Base-by-base conservation (phyloP, 2,329 filamentous ascomycete species). In the Aspergillus tubingensis region DNA sequence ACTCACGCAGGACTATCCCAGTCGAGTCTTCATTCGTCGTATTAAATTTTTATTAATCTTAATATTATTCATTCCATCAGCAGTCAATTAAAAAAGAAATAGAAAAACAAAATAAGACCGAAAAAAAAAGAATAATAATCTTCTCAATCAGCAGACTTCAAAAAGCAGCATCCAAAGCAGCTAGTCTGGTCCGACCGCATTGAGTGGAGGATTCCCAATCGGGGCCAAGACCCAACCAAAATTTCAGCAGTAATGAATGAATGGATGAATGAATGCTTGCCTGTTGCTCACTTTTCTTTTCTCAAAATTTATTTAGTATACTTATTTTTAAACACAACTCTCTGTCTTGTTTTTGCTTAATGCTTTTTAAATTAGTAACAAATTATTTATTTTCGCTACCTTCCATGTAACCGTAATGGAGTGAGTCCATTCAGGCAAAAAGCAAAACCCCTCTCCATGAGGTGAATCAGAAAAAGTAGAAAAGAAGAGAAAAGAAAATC, bases 181-280 rank as follows among this genome's bases (percentile, higher is more conserved):
- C 21, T 25, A 25, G 21, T 13, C 32, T 36, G 32, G 32, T 36
- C 21, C 21, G 19, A 25, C 21, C 44, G 21, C 21, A 49, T 49
- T 7, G 25, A 50, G 47, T 49, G 44, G 23, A 27, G 23, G 19
- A 15, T 15, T 32, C 25, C 47, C 13, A 50, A 50, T 50, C 27
- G 47, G 47, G 47, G 47, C 25, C 25, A 50, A 30, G 25, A 5
- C 47, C 47, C 47, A 27, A 30, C 47, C 47, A 10, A 30, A 30
- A 30, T 50, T 50, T 50, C 27, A 50, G 47, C 25, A 30, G 47
- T 32, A 36, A 50, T 50, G 47, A 41, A 32, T 38, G 51, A 54
- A 5, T 17, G 51, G 11, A 50, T 50, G 47, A 27, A 32, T 38
- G 51, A 54, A 8, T 17, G 51, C 7, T n/a, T 27, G 5, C 10